A percentile compares a stretch with the other conserved stretches of the same genome.
Conservation (phyloP, 176 grass and related monocot genomes). For the Zea luxurians region DNA sequence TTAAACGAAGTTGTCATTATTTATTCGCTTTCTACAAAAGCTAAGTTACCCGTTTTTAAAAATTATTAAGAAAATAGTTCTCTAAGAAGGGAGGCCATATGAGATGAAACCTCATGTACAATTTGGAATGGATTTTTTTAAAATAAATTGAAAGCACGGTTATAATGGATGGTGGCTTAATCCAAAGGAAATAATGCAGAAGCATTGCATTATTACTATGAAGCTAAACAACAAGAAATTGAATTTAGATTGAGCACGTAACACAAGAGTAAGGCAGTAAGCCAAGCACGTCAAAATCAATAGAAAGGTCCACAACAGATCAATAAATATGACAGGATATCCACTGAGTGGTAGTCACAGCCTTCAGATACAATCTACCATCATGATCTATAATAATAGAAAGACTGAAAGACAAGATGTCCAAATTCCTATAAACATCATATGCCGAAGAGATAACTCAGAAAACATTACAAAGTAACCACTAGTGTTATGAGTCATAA, state of each 20-base stretch:
- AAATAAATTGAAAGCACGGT: not conserved
- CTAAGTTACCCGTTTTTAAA: not conserved
- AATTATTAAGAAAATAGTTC: not conserved
- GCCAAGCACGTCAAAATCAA: not conserved
- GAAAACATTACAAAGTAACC: conserved; percentile 27
- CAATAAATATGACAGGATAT: conserved; percentile 21
- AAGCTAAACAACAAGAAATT: not conserved
- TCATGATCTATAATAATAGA: conserved; percentile 7
- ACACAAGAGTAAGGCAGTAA: not conserved
- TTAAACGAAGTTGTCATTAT: not conserved
- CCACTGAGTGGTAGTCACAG: conserved; percentile 15
- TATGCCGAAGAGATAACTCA: not conserved
- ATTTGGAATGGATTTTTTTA: not conserved
- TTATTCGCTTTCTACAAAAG: not conserved
- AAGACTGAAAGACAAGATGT: not conserved
- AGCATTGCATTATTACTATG: not conserved
- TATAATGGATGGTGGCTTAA: conserved; percentile 2
- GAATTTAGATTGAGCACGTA: conserved; percentile 5
- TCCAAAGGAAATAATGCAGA: not conserved
- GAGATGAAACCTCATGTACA: not conserved
- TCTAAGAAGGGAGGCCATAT: not conserved
- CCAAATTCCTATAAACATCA: conserved; percentile 4
- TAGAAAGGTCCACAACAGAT: not conserved
- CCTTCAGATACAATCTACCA: conserved; percentile 12
- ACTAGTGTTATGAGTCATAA: conserved; percentile 28